Conservation (phyloP, 768 basidiomycete genomes). For the Collybia nuda region DNA sequence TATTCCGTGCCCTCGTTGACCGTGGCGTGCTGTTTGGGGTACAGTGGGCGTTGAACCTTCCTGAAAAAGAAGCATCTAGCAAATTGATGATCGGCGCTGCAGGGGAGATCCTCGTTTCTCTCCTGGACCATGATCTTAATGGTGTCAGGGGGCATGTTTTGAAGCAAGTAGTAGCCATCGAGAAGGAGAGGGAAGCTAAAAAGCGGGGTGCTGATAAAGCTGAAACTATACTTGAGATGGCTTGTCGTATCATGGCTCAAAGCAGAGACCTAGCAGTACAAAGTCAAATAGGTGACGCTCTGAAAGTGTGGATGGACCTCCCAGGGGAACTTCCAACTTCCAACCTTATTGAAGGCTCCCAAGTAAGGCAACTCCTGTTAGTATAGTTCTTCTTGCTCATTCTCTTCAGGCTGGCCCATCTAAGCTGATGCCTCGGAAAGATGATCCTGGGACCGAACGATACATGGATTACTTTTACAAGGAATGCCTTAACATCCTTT, state of each 20-base stretch:
- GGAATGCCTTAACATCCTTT: conserved; percentile 71
- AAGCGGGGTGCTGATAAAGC: conserved; percentile 61
- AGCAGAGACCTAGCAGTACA: conserved; percentile 86
- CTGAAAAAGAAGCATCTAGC: conserved; percentile 51
- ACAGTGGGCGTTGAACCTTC: conserved; percentile 84
- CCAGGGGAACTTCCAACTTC: conserved; percentile 31
- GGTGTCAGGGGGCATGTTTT: conserved; percentile 84
- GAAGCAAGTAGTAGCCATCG: conserved; percentile 75
- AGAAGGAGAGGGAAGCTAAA: conserved; percentile 57
- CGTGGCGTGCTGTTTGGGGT: conserved; percentile 88
- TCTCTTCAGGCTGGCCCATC: conserved; percentile 30
- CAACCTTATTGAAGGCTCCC: conserved; percentile 29
- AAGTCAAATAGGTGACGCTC: conserved; percentile 85
- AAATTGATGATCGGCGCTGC: conserved; percentile 73
- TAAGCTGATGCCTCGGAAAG: conserved; percentile 55
- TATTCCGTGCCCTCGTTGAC: conserved; percentile 88
- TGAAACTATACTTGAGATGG: conserved; percentile 72
- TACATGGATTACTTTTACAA: conserved; percentile 96
- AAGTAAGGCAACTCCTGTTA: conserved; percentile 14
- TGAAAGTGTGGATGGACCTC: conserved; percentile 82
- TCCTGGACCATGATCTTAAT: conserved; percentile 89
- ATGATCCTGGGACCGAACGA: conserved; percentile 82
- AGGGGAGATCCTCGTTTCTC: conserved; percentile 80
- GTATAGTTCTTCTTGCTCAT: too few relatives aligned
- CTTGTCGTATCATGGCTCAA: conserved; percentile 74